phyloP scores from a whole-genome alignment of 139 green algal genomes.

The Yamagishiella unicocca region DNA sequence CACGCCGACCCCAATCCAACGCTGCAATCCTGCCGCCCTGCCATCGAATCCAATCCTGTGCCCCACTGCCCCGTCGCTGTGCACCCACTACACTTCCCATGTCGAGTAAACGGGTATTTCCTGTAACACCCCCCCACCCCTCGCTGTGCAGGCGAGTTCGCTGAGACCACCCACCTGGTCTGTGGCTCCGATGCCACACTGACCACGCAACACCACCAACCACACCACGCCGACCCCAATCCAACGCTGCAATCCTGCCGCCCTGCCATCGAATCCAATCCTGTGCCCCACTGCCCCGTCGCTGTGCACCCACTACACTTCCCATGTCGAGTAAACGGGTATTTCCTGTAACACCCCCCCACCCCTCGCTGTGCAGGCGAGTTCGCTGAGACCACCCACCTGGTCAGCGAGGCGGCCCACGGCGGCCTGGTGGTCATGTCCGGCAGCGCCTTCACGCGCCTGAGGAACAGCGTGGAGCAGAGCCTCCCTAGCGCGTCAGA shows the following conservation, averaged over 20 bases:
- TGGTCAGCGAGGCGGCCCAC: not conserved
- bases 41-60: too few relatives aligned
- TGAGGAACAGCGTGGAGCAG: not conserved
- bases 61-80: too few relatives aligned
- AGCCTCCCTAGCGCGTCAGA: not conserved
- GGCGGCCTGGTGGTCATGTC: conserved; percentile 10
- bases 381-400: not conserved
- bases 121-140: not conserved
- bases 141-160: not conserved
- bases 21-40: not conserved
- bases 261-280: too few relatives aligned
- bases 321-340: too few relatives aligned
- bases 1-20: not conserved
- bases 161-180: not conserved
- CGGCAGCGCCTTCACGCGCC: not conserved
- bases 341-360: too few relatives aligned
- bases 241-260: not conserved
- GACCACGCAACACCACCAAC: not conserved
- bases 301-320: too few relatives aligned
- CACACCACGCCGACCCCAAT: not conserved
- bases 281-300: too few relatives aligned
- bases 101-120: too few relatives aligned
- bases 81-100: too few relatives aligned
- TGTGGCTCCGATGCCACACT: not conserved
- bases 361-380: not conserved